Conservation (phyloP, 345 rosid genomes). For the Cardamine occulta region DNA sequence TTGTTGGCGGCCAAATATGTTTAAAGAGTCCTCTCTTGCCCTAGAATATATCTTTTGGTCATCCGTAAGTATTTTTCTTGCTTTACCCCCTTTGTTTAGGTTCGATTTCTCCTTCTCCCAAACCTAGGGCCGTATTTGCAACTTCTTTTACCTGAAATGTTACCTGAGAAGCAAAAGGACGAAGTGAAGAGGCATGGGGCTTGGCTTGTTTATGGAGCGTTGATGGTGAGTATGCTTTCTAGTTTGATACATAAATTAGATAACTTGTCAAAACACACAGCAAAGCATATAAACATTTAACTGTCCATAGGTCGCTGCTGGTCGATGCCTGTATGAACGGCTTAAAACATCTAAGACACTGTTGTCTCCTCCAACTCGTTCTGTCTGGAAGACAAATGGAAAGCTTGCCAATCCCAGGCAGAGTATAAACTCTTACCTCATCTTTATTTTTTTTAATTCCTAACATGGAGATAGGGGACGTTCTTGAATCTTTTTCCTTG, state of each 20-base stretch:
- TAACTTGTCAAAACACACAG: conserved; percentile 6
- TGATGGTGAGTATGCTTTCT: conserved; percentile 57
- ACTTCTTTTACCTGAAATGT: conserved; percentile 75
- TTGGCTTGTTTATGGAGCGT: conserved; percentile 81
- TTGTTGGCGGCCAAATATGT: conserved; percentile 8
- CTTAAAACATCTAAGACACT: conserved; percentile 60
- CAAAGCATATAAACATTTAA: conserved; percentile 28
- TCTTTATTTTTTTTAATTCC: not conserved
- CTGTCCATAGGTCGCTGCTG: conserved; percentile 69
- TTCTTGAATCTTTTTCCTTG: not conserved
- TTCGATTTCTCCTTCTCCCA: conserved; percentile 76
- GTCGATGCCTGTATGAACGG: conserved; percentile 68
- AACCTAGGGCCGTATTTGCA: conserved; percentile 75
- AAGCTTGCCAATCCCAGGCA: conserved; percentile 44
- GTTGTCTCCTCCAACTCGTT: conserved; percentile 55
- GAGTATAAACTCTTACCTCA: conserved; percentile 51
- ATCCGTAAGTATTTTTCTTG: conserved; percentile 11
- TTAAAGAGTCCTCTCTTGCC: conserved; percentile 9
- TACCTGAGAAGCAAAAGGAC: conserved; percentile 65
- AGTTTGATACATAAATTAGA: not conserved
- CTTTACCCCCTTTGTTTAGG: conserved; percentile 51
- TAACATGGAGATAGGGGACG: not conserved
- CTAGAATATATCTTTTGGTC: conserved; percentile 5
- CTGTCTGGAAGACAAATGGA: conserved; percentile 55
- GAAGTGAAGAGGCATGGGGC: conserved; percentile 70